Evolutionary conservation across 768 basidiomycete species (phyloP).

Genomic region (Boletus huronensis): DNA sequence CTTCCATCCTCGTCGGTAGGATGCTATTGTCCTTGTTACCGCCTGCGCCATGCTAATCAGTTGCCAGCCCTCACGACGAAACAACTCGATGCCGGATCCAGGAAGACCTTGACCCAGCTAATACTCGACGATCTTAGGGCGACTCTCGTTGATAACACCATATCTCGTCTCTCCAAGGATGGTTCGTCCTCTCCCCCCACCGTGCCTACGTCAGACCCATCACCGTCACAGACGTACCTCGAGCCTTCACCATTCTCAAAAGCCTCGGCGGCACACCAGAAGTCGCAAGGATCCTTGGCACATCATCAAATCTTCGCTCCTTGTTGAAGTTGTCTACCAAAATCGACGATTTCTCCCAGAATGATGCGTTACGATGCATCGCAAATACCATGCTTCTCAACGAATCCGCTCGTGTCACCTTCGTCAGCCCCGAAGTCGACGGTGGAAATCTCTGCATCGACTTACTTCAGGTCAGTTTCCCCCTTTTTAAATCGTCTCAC

Average conservation of each 20-base stretch:
- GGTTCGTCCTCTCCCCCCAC: slow-evolving; percentile 39
- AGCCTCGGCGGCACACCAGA: slow-evolving; percentile 66
- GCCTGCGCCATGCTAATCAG: slow-evolving; percentile 7
- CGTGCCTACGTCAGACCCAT: not conserved
- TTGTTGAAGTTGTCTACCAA: slow-evolving; percentile 49
- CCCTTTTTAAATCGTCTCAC: slow-evolving; percentile 11
- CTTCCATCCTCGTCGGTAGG: slow-evolving; percentile 17
- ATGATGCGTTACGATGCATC: slow-evolving; percentile 70
- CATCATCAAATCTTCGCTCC: slow-evolving; percentile 50
- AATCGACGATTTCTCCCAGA: slow-evolving; percentile 56
- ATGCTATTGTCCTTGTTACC: slow-evolving; percentile 4
- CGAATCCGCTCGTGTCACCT: slow-evolving; percentile 55
- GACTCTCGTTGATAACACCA: slow-evolving; percentile 33
- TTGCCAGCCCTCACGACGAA: slow-evolving; percentile 14
- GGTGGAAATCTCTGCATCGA: slow-evolving; percentile 57
- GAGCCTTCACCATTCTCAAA: slow-evolving; percentile 70
- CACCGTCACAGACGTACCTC: slow-evolving; percentile 52
- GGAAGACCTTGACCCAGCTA: slow-evolving; percentile 52
- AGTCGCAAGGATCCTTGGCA: slow-evolving; percentile 61
- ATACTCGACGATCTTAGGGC: slow-evolving; percentile 59
- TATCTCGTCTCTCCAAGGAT: slow-evolving; percentile 49
- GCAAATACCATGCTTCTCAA: slow-evolving; percentile 78
- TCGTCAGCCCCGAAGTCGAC: slow-evolving; percentile 55
- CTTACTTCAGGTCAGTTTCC: slow-evolving; percentile 52
- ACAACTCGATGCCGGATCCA: slow-evolving; percentile 38